A percentile compares a stretch with the other conserved stretches of the same genome.
Conservation (phyloP, 108 stramenopile species). For the Cylindrotheca closterium region DNA sequence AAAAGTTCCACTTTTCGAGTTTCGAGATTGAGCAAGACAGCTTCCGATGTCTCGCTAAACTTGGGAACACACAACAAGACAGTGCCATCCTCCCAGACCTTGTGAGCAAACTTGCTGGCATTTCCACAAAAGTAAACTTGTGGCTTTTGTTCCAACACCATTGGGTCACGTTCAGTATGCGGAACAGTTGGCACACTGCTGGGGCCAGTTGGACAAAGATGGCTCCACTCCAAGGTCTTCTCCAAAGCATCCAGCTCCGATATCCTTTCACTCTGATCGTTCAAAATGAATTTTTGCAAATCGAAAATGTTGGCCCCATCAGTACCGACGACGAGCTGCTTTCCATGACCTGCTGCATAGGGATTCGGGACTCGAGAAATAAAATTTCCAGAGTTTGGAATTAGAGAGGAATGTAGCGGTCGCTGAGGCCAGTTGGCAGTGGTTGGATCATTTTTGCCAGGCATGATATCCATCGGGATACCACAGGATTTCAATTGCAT, state of each 20-base stretch:
- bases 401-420: conserved; percentile 69
- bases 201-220: conserved; percentile 89
- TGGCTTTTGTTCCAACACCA: conserved; percentile 57
- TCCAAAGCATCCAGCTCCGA: conserved; percentile 62
- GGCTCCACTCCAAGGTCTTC: conserved; percentile 57
- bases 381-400: conserved; percentile 48
- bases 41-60: conserved; percentile 69
- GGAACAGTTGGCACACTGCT: conserved; percentile 81
- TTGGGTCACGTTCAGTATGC: conserved; percentile 68
- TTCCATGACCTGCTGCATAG: conserved; percentile 45
- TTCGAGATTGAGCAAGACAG: conserved; percentile 72
- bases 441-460: conserved; percentile 79
- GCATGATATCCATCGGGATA: conserved; percentile 78
- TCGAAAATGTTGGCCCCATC: conserved; percentile 77
- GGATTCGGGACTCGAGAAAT: conserved; percentile 76
- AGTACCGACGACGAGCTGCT: conserved; percentile 57
- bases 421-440: conserved; percentile 88
- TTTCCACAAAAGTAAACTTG: conserved; percentile 69
- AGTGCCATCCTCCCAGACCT: conserved; percentile 7
- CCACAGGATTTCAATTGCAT: conserved; percentile 47
- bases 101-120: conserved; percentile 56
- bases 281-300: conserved; percentile 51
- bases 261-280: conserved; percentile 3
- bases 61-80: conserved; percentile 74
- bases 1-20: conserved; percentile 67